phyloP scores from a whole-genome alignment of 768 basidiomycete species.

The Xerocomellus intermedius region DNA sequence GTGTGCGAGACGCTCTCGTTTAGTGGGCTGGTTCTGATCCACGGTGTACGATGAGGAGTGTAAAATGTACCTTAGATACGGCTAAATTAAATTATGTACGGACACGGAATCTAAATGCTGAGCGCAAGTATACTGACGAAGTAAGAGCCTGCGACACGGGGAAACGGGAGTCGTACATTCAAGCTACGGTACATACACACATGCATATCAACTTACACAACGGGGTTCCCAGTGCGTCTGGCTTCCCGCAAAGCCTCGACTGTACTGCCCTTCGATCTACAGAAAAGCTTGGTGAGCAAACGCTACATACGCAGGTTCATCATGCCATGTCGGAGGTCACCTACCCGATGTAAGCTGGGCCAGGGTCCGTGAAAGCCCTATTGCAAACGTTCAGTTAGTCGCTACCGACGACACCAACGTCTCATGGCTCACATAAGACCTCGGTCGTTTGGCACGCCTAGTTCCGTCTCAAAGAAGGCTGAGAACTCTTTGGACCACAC shows the following conservation, averaged over 20 bases:
- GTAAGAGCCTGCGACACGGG: too few relatives aligned
- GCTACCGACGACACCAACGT: not conserved
- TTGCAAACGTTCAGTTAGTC: not conserved
- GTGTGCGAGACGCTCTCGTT: not conserved
- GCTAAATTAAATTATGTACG: too few relatives aligned
- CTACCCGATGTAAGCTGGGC: conserved; percentile 25
- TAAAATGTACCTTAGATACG: too few relatives aligned
- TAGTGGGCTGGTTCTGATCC: not conserved
- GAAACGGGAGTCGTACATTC: not conserved
- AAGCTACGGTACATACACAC: not conserved
- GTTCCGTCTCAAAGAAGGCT: conserved; percentile 50
- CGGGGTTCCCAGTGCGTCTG: not conserved
- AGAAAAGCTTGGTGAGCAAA: not conserved
- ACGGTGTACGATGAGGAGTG: not conserved
- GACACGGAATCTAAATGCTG: too few relatives aligned
- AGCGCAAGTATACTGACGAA: too few relatives aligned
- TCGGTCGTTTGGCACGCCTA: conserved; percentile 49
- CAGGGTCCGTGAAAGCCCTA: conserved; percentile 30
- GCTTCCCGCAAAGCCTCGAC: conserved; percentile 5
- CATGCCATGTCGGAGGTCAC: not conserved
- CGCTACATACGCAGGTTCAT: too few relatives aligned
- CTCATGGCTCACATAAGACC: conserved; percentile 53
- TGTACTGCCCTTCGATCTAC: conserved; percentile 17
- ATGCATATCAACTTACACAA: not conserved
- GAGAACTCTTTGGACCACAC: conserved; percentile 56